phyloP scores from a whole-genome alignment of 2,329 filamentous ascomycete genomes.

The Pseudogymnoascus sp. region DNA sequence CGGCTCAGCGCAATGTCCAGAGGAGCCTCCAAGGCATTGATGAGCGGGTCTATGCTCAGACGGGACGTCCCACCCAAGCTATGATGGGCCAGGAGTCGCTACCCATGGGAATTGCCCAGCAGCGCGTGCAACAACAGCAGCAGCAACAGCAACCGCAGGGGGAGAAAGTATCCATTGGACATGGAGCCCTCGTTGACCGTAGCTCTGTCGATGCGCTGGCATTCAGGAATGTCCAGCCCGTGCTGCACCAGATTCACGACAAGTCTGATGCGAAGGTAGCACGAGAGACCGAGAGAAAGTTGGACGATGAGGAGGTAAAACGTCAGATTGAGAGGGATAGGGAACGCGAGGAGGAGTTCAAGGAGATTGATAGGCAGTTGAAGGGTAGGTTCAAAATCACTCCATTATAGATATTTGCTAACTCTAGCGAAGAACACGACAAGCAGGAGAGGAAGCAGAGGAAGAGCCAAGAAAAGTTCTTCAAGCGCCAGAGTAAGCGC shows the following conservation, averaged over 20 bases:
- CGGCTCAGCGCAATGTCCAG: constrained; percentile 80
- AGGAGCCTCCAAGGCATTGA: constrained; percentile 74
- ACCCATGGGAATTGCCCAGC: constrained; percentile 50
- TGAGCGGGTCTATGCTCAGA: constrained; percentile 68
- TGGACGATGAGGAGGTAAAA: constrained; percentile 59
- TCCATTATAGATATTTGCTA: background rate
- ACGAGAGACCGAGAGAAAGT: constrained; percentile 52
- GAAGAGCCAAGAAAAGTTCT: constrained; percentile 45
- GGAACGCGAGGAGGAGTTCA: constrained; percentile 46
- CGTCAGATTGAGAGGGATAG: constrained; percentile 52
- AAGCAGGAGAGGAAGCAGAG: constrained; percentile 37
- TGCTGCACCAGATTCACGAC: constrained; percentile 76
- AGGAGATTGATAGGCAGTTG: constrained; percentile 45
- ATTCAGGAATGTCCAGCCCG: constrained; percentile 67
- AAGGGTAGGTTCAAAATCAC: constrained; percentile 45
- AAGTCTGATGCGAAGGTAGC: constrained; percentile 67
- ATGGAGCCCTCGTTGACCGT: constrained; percentile 72
- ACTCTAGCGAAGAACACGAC: background rate
- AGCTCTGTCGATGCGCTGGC: constrained; percentile 75
- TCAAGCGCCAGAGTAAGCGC: constrained; percentile 42
- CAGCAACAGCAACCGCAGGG: constrained; percentile 19
- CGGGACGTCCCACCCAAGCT: constrained; percentile 63
- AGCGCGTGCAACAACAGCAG: constrained; percentile 37
- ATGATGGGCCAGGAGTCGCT: constrained; percentile 71
- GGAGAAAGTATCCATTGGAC: constrained; percentile 61